Percentiles rank a stretch among this genome's conserved stretches.
Evolutionary conservation across 441 rosid species (phyloP).

Genomic region (Euphorbia celastroides): DNA sequence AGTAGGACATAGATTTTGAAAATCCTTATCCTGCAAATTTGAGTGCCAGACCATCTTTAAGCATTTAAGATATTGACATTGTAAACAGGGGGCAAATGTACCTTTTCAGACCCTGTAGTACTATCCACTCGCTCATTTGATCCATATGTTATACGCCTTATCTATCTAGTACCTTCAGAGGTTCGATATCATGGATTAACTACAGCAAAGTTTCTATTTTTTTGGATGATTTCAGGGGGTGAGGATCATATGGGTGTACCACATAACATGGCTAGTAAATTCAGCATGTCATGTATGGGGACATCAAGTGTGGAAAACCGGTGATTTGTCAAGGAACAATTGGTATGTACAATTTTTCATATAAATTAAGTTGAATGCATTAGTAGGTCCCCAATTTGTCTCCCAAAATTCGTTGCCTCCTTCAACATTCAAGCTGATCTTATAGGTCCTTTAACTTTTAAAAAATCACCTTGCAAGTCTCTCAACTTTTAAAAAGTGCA

Average conservation of each 20-base stretch:
- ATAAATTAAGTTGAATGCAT: no score
- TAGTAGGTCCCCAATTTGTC: no score
- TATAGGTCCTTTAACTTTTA: no score
- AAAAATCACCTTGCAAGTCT: no score
- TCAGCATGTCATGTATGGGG: constrained; percentile 96
- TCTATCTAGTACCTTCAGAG: not conserved
- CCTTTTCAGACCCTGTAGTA: no score
- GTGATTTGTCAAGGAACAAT: constrained; percentile 74
- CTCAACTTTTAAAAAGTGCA: no score
- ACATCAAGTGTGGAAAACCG: constrained; percentile 69
- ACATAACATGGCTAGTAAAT: constrained; percentile 77
- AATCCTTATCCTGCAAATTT: constrained; percentile 14
- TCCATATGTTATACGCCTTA: no score
- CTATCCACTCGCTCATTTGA: constrained; percentile 66
- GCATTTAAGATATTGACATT: not conserved
- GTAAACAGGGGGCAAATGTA: not conserved
- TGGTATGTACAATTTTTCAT: no score
- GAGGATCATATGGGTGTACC: constrained; percentile 66
- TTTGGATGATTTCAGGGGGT: constrained; percentile 47
- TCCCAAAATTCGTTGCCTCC: no score
- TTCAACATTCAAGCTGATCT: no score
- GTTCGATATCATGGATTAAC: no score
- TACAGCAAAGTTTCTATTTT: not conserved
- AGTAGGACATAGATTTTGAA: constrained; percentile 7
- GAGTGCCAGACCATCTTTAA: not conserved